phyloP scores from a whole-genome alignment of 2,329 filamentous ascomycete species.

The Metarhizium album region DNA sequence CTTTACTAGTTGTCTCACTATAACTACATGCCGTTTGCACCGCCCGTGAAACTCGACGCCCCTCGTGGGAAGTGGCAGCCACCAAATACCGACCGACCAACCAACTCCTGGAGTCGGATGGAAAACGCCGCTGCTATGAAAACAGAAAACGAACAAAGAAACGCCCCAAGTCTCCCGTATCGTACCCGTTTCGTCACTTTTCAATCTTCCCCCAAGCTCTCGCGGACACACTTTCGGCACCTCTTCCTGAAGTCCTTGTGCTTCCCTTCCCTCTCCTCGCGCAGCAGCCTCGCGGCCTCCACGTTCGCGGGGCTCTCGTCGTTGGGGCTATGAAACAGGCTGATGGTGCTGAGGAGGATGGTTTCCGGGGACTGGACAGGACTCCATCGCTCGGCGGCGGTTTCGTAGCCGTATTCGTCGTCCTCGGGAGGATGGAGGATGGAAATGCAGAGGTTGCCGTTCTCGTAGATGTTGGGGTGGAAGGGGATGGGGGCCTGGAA shows the following conservation, averaged over 20 bases:
- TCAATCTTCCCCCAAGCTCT: conserved; percentile 66
- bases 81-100: neutral
- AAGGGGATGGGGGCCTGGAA: conserved; percentile 77
- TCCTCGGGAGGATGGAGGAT: conserved; percentile 94
- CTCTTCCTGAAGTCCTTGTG: conserved; percentile 65
- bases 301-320: conserved; percentile 93
- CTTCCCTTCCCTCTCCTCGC: conserved; percentile 57
- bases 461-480: conserved; percentile 88
- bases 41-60: neutral
- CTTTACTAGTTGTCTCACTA: neutral
- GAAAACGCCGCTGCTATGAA: neutral
- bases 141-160: too few species aligned
- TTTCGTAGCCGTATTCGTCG: conserved; percentile 89
- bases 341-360: conserved; percentile 85
- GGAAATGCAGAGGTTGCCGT: conserved; percentile 87
- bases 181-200: neutral
- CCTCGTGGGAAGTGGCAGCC: neutral
- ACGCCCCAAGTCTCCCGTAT: neutral
- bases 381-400: conserved; percentile 80
- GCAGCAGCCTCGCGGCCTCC: conserved; percentile 80
- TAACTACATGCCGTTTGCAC: neutral
- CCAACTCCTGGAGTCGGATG: neutral
- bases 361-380: conserved; percentile 94
- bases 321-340: conserved; percentile 84
- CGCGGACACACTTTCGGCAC: conserved; percentile 68